Evolutionary conservation across 306 rosid species (phyloP).

Genomic region (Vigna angularis): DNA sequence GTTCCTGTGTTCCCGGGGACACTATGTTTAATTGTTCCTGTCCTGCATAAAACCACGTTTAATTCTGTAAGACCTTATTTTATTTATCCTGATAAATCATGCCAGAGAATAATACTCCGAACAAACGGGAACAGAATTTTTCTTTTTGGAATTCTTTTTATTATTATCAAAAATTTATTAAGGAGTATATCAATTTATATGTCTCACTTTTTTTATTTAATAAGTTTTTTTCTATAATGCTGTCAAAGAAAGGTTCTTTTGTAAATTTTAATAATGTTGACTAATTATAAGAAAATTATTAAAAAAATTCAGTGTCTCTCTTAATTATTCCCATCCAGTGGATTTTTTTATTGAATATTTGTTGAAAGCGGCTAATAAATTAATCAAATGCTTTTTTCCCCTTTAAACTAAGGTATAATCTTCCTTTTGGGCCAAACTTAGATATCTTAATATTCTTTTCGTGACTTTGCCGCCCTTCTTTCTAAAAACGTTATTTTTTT

Average conservation of each 20-base stretch:
- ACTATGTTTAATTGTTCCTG: not conserved
- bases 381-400: not conserved
- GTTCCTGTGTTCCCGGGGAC: too few relatives aligned
- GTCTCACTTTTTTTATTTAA: not conserved
- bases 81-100: slow-evolving; percentile 4
- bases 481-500: not conserved
- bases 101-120: not conserved
- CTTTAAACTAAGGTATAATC: not conserved
- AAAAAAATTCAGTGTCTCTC: not conserved
- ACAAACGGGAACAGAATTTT: not conserved
- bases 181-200: not conserved
- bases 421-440: slow-evolving; percentile 10
- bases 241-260: too few relatives aligned
- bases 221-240: not conserved
- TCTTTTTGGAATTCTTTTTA: not conserved
- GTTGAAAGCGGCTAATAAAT: not conserved
- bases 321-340: not conserved
- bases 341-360: slow-evolving; percentile 20
- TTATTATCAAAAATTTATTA: not conserved
- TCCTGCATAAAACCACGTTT: slow-evolving; percentile 8
- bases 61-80: slow-evolving; percentile 17
- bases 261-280: not conserved
- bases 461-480: slow-evolving; percentile 2
- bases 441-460: not conserved
- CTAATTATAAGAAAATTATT: not conserved